Evolutionary conservation across 2,329 filamentous ascomycete genomes (phyloP), one percentile per base, ranked within the genome.

Genomic region (Mycosphaerella sp.): DNA sequence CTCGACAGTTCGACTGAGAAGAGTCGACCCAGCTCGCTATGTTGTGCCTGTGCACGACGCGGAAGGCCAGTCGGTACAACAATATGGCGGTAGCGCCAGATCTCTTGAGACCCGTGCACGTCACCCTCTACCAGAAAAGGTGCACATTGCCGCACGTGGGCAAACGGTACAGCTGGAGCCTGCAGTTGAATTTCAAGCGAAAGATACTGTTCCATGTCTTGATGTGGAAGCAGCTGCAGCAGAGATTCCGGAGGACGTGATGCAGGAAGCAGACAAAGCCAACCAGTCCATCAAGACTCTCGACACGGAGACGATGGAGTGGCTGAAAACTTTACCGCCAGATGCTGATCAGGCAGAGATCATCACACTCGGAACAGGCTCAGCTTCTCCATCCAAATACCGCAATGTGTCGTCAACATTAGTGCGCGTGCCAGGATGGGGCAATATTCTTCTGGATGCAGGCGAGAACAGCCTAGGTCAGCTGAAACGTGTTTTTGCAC

Each of bases 401-500:
- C 86, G 93, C 62, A 98, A 97, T 66, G 93, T 98, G 16, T 95
- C 91, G 9, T 83, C 84, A 1, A 96, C 90, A 0, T 75, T 98
- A 4, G 72, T 98, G 40, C 80, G 87, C 12, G 84, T 95, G 2
- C 93, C 93, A 6, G 86, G 84, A 3, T 79, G 83, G 60, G 93
- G 93, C n/a, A 89, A 81, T 66, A 94, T 95, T 64, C 75, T 98
- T 0, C 79, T 98, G 52, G 93, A 98, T 70, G 88, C 84, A 60
- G 93, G 93, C 52, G 93, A 98, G 70, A 89, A 89, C 63, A 96
- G 93, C 0, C 72, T 97, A 7, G 91, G 91, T 9, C 90, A 96
- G 67, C 73, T 98, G 35, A 81, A 81, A 52, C 85, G 93, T 44
- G 75, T 87, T 0, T 91, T 86, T 62, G 76, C 79, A 5, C 72